Percentiles rank a stretch among this genome's conserved stretches.
These are phyloP conservation scores for Blumeriella jaapii DNA, from an alignment of 2,329 filamentous ascomycete genomes.

Conservation along the genomic window DNA sequence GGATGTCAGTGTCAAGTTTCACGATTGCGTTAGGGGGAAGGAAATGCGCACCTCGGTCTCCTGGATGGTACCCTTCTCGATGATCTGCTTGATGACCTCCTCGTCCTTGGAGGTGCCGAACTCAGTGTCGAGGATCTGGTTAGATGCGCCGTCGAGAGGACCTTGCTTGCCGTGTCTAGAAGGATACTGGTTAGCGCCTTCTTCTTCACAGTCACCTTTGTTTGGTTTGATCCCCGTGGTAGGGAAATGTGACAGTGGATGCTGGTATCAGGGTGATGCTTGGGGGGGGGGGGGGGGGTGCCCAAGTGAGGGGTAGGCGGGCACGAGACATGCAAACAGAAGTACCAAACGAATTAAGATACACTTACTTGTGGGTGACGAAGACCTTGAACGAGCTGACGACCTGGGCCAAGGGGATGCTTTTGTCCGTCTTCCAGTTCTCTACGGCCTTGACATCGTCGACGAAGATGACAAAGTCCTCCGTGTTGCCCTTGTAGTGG, in stretches of 20 bases:
- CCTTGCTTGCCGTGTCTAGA: constrained; percentile 77
- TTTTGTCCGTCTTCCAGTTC: constrained; percentile 75
- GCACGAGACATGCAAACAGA: not conserved
- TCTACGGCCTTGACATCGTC: constrained; percentile 51
- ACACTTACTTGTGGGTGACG: constrained; percentile 71
- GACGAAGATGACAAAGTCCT: constrained; percentile 59
- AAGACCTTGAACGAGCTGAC: constrained; percentile 85
- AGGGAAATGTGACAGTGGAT: constrained; percentile 5
- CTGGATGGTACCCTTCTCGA: constrained; percentile 64
- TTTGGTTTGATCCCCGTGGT: too few relatives aligned
- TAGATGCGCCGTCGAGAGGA: constrained; percentile 63
- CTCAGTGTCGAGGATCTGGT: constrained; percentile 66
- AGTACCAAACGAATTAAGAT: not conserved
- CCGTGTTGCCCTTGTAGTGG: constrained; percentile 56
- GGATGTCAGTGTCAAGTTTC: too few relatives aligned
- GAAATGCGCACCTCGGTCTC: constrained; percentile 38
- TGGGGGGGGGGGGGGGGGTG: not conserved
- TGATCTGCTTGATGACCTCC: constrained; percentile 69
- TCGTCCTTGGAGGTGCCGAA: constrained; percentile 76
- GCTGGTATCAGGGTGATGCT: not conserved
- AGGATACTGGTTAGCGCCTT: not conserved
- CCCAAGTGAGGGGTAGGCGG: constrained; percentile 7
- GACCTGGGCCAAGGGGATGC: constrained; percentile 71
- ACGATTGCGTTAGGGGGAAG: not conserved
- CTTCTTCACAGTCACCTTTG: not conserved